Evolutionary conservation across 208 protist species (phyloP).

Genomic region (Leishmania gerbilli): DNA sequence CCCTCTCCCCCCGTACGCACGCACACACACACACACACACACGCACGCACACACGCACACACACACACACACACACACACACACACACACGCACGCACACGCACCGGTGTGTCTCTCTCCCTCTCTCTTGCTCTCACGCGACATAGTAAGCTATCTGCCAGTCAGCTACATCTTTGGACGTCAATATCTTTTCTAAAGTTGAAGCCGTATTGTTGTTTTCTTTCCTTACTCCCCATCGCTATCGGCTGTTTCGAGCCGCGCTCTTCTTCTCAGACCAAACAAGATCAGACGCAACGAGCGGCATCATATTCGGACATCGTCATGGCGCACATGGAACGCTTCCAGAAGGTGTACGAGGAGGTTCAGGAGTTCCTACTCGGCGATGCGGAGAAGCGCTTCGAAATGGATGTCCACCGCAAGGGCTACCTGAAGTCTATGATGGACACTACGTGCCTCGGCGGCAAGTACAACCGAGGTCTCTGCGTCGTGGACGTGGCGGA

Average conservation of each 20-base stretch:
- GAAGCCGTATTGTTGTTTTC: not conserved
- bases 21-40: not conserved
- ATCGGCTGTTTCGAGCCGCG: not conserved
- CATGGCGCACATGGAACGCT: conserved; percentile 67
- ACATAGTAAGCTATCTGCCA: not conserved
- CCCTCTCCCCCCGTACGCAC: not conserved
- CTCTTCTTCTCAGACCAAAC: not conserved
- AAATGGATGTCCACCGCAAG: conserved; percentile 76
- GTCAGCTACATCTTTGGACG: not conserved
- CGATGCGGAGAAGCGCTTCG: conserved; percentile 48
- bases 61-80: not conserved
- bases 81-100: too few species aligned
- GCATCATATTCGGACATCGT: not conserved
- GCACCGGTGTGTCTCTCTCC: not conserved
- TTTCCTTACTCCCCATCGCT: not conserved
- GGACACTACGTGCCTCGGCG: conserved; percentile 83
- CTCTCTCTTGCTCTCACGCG: not conserved
- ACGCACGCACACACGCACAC: not conserved
- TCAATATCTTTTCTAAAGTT: not conserved
- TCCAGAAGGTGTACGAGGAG: conserved; percentile 81
- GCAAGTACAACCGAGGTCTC: conserved; percentile 92
- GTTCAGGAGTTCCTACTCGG: conserved; percentile 67
- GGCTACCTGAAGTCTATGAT: conserved; percentile 85
- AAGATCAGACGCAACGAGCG: not conserved
- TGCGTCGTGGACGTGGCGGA: conserved; percentile 82